Conservation (phyloP, 2,329 filamentous ascomycete genomes). For the Hortaea werneckii region DNA sequence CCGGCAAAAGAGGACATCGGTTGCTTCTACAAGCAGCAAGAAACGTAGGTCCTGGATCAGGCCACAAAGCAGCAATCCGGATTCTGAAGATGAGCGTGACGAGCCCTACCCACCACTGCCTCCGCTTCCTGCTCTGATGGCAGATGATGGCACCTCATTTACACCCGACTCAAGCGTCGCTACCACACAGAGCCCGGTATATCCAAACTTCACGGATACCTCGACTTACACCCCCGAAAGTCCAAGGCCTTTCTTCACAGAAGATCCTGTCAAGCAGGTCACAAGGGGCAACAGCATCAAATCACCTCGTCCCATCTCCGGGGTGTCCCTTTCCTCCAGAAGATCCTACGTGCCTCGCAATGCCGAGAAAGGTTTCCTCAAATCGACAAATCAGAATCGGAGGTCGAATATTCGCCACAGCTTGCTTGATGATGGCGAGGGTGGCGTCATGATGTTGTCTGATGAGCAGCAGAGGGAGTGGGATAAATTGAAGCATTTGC, state of each 20-base stretch:
- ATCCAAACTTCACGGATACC: not conserved
- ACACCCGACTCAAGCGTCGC: slow-evolving; percentile 2
- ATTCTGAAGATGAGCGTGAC: not conserved
- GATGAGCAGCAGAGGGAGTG: slow-evolving; percentile 19
- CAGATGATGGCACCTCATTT: slow-evolving; percentile 1
- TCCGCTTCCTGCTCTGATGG: slow-evolving; percentile 1
- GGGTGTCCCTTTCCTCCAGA: slow-evolving; percentile 9
- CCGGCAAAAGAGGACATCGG: not conserved
- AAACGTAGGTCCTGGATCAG: slow-evolving; percentile 6
- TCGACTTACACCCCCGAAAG: not conserved
- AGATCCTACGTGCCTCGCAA: slow-evolving; percentile 13
- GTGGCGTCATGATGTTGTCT: slow-evolving; percentile 15
- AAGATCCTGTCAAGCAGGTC: not conserved
- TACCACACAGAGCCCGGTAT: slow-evolving; percentile 2
- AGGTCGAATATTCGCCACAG: slow-evolving; percentile 11
- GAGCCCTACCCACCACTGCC: not conserved
- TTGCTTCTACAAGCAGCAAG: not conserved
- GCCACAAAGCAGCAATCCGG: slow-evolving; percentile 5
- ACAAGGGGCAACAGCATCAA: slow-evolving; percentile 3
- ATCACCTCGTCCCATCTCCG: slow-evolving; percentile 11
- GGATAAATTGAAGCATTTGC: slow-evolving; percentile 15
- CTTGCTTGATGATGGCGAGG: slow-evolving; percentile 9
- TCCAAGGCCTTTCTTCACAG: not conserved
- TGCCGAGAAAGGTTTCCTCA: slow-evolving; percentile 16
- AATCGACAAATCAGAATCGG: slow-evolving; percentile 11